phyloP scores from a whole-genome alignment of 2,329 filamentous ascomycete species.

The Colletotrichum lini region DNA sequence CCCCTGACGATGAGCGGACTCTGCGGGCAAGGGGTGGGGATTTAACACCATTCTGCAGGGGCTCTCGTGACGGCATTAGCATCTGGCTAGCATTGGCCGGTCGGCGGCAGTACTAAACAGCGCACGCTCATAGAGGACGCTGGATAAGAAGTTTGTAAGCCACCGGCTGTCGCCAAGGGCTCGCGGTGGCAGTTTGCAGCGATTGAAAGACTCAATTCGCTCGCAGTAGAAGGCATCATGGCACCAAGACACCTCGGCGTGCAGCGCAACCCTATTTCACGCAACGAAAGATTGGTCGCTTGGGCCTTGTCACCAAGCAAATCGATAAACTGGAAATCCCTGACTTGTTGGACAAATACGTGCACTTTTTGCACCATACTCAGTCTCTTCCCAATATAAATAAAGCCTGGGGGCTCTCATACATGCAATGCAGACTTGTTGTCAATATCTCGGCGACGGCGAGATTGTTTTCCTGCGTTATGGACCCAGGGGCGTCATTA shows the following conservation, averaged over 20 bases:
- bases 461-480: neutral
- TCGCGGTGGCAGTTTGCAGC: constrained; percentile 8
- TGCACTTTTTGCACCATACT: neutral
- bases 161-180: constrained; percentile 8
- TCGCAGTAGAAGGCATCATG: neutral
- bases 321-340: too few relatives aligned
- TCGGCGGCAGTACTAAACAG: neutral
- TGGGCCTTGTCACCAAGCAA: too few relatives aligned
- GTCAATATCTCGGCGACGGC: neutral
- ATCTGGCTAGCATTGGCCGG: neutral
- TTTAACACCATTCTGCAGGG: neutral
- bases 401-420: neutral
- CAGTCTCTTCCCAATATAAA: too few relatives aligned
- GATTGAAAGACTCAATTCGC: neutral
- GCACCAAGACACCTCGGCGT: neutral
- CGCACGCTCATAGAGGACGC: neutral
- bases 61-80: neutral
- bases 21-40: neutral
- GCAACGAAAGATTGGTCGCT: neutral
- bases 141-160: constrained; percentile 6
- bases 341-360: too few relatives aligned
- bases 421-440: neutral
- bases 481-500: neutral
- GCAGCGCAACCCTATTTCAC: neutral
- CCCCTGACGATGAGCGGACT: neutral